Evolutionary conservation across 257 asterid species (phyloP).

Genomic region (Nicotiana tomentosiformis): DNA sequence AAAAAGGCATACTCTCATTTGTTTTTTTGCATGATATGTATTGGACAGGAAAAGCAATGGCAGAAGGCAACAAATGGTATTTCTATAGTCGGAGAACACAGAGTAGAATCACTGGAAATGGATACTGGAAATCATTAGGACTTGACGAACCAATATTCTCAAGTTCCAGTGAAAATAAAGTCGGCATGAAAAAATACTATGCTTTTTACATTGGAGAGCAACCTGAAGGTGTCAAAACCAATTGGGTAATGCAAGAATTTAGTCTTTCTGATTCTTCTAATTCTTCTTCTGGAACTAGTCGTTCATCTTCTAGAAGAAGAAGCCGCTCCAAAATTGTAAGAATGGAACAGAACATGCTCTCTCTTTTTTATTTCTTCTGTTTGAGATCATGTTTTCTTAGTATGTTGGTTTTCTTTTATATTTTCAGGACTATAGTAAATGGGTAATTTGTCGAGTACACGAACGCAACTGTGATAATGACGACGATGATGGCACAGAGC

Average conservation of each 20-base stretch:
- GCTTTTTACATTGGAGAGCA: constrained; percentile 67
- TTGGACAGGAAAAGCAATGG: constrained; percentile 78
- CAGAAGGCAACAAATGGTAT: constrained; percentile 88
- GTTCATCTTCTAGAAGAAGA: constrained; percentile 46
- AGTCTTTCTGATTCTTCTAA: constrained; percentile 41
- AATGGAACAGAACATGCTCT: background rate
- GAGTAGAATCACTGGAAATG: constrained; percentile 57
- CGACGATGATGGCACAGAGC: constrained; percentile 63
- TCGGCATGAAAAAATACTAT: constrained; percentile 59
- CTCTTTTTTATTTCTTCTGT: background rate
- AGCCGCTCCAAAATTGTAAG: constrained; percentile 49
- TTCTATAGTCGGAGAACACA: constrained; percentile 81
- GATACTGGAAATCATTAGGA: constrained; percentile 71
- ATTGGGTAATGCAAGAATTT: constrained; percentile 90
- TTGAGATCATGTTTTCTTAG: background rate
- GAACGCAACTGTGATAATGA: constrained; percentile 39
- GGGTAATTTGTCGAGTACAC: constrained; percentile 89
- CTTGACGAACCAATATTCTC: constrained; percentile 69
- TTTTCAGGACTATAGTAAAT: constrained; percentile 63
- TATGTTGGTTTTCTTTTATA: background rate
- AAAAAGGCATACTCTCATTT: no score
- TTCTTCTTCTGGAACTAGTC: constrained; percentile 23
- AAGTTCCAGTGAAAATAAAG: constrained; percentile 29
- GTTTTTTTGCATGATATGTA: background rate
- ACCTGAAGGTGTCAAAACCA: constrained; percentile 50